Base-by-base conservation (phyloP, 208 protist genomes). In the Wallacemonas sp. region DNA sequence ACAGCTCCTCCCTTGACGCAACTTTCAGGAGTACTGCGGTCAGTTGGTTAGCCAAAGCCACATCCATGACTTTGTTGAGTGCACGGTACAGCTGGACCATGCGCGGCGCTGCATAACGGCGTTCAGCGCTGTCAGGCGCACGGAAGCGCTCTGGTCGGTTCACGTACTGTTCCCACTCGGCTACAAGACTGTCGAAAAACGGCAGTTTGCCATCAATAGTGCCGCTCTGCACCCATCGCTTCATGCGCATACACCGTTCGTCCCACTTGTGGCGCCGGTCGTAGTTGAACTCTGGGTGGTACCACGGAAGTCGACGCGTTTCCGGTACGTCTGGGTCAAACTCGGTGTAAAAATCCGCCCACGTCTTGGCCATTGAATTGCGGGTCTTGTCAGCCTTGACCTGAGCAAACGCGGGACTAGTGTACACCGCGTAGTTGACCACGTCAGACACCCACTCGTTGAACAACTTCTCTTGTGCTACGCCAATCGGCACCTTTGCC, bases 231-330 rank as follows among this genome's bases (percentile, higher is more conserved):
- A 95, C 89, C 89, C 89, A 95, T 0, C 85, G 77, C 68, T 95
- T 95, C 89, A 95, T 95, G 41, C 89, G 73, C 89, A 95, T 95
- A 68, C 89, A 95, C 17, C 89, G 78, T 76, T 95, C 89, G 66
- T 95, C 89, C 87, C 89, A 95, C 68, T 92, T 93, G 65, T 95
- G 79, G 55, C 89, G 85, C 27, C 86, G 82, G 64, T 95, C 89
- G 71, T 95, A 95, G 76, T 95, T 73, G 54, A 95, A 95, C 30
- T 92, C 86, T 46, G 72, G 73, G 71, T 95, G 84, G 69, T 93
- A 95, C 89, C 89, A 95, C 34, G 89, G 89, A 36, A 95, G 78
- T 54, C 79, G 78, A 15, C 89, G 81, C 36, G 89, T 95, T 37
- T 85, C 81, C 13, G 89, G 86, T 6, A 91, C 70, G 64, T 95